Conservation (phyloP, 2,329 filamentous ascomycete genomes). For the Uncinocarpus reesii region DNA sequence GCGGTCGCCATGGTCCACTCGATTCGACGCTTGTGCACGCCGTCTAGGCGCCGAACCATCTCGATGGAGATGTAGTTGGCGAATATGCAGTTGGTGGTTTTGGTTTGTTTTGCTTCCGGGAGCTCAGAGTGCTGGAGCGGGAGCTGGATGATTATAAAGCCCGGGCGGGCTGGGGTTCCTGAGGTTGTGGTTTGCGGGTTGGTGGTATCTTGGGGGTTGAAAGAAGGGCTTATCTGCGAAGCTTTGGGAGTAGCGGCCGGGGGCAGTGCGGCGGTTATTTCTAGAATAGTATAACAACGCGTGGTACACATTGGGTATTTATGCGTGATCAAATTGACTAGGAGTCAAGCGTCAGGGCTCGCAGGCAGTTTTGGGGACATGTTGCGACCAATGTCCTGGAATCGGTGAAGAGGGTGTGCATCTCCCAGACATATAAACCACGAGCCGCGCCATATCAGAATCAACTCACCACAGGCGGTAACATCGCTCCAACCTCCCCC, state of each 20-base stretch:
- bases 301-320: slow-evolving; percentile 7
- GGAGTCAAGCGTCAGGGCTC: no score
- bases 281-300: slow-evolving; percentile 1
- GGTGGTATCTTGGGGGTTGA: not conserved
- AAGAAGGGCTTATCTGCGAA: no score
- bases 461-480: slow-evolving; percentile 8
- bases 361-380: no score
- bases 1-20: slow-evolving; percentile 33
- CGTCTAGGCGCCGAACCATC: slow-evolving; percentile 18
- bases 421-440: no score
- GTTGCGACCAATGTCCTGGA: no score
- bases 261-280: slow-evolving; percentile 3
- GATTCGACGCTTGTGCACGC: slow-evolving; percentile 4
- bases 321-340: slow-evolving; percentile 7
- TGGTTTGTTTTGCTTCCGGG: slow-evolving; percentile 19
- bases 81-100: slow-evolving; percentile 22
- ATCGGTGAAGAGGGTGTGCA: no score
- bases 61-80: slow-evolving; percentile 31
- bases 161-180: slow-evolving; percentile 1
- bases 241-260: not conserved
- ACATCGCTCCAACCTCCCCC: slow-evolving; percentile 8
- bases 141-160: slow-evolving; percentile 29
- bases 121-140: slow-evolving; percentile 20
- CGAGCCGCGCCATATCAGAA: no score
- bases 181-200: not conserved